A percentile compares a stretch with the other conserved stretches of the same genome.
phyloP scores from a whole-genome alignment of 225 moss, liverwort and hornwort species.

The Marchantia polymorpha region DNA sequence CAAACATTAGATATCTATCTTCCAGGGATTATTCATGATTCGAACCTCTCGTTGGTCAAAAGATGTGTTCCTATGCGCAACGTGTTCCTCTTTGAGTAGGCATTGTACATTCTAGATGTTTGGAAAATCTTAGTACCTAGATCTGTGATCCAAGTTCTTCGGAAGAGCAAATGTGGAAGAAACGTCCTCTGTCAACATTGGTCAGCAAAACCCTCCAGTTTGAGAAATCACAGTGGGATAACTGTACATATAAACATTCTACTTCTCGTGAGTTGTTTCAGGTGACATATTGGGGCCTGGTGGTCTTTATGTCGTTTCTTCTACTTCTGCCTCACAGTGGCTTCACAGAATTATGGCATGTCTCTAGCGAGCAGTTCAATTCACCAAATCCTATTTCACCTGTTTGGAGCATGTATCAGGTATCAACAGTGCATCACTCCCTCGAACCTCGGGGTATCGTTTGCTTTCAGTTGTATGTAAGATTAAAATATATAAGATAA shows the following conservation, averaged over 20 bases:
- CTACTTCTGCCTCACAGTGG: constrained; percentile 58
- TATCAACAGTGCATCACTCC: constrained; percentile 14
- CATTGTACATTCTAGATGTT: too few species aligned
- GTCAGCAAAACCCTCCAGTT: too few species aligned
- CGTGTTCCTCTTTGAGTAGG: too few species aligned
- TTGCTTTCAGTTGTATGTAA: neutral
- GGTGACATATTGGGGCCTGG: constrained; percentile 58
- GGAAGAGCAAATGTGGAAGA: too few species aligned
- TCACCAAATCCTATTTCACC: constrained; percentile 49
- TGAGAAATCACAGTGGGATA: neutral
- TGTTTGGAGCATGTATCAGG: constrained; percentile 72
- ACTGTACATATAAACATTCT: neutral
- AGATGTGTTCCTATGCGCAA: too few species aligned
- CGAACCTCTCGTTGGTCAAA: too few species aligned
- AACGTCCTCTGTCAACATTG: too few species aligned
- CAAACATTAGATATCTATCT: too few species aligned
- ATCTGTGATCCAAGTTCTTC: too few species aligned
- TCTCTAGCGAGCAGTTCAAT: constrained; percentile 75
- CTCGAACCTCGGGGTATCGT: too few species aligned
- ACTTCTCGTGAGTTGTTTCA: constrained; percentile 23
- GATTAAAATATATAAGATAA: neutral
- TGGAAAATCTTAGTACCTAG: too few species aligned
- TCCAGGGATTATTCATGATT: too few species aligned
- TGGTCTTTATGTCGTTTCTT: constrained; percentile 62
- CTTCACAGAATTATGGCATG: constrained; percentile 75